Base-by-base conservation (phyloP, 2,329 filamentous ascomycete genomes). In the Decorospora gaudefroyi region DNA sequence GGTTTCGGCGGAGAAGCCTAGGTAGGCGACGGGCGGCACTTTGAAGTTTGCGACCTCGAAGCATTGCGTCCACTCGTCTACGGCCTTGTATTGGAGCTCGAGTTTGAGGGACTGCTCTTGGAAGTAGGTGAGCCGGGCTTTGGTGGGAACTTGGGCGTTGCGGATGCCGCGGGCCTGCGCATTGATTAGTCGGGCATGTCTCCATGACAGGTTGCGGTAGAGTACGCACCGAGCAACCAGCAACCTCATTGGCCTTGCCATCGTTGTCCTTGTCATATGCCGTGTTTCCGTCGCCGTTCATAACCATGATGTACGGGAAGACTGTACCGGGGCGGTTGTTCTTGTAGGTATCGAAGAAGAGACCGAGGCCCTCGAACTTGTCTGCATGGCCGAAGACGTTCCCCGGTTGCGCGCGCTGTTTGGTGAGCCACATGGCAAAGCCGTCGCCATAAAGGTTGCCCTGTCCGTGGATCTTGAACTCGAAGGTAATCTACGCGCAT, bases 341-440 rank as follows among this genome's bases (percentile, higher is more conserved):
- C 84, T 99, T 99, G 80, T 99, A 99, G 30, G 93, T 99, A 70
- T 99, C 93, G 75, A 99, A 83, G 77, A 96, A 97, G 72, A 99
- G 81, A 41, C 90, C 93, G 32, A 99, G 80, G 4, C 93, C 93
- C 71, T 99, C 92, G 61, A 97, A 99, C 54, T 83, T 83, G 74
- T 99, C 92, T 19, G 80, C 78, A 57, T 85, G 86, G 36, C 93
- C 93, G 72, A 99, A 99, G 25, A 99, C 92, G 8, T 84, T 80
- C 11, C 93, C 93, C 46, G 78, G 74, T 60, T 85, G 81, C 21
- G 83, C 91, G 55, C 93, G 88, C 73, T 96, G 85, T 74, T 95
- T 95, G 58, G 92, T 97, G 65, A 99, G 81, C 93, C 93, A 99
- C 82, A 99, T 87, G 54, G 93, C 93, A 74, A 99, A 90, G 53